Evolutionary conservation across 306 rosid genomes (phyloP).

Genomic region (Fragaria vesca): DNA sequence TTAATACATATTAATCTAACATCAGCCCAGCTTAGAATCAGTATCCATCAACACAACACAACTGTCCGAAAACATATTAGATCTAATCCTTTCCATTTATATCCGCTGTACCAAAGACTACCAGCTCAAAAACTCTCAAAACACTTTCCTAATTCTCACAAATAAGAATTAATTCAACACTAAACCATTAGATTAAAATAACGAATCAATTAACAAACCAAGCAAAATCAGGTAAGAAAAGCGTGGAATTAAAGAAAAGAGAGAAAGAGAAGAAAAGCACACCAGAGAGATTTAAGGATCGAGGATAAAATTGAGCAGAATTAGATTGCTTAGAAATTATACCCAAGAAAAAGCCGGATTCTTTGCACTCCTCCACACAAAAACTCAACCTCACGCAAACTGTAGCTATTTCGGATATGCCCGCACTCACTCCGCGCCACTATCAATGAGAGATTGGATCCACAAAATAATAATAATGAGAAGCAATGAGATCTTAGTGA

Average conservation of each 20-base stretch:
- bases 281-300: slow-evolving; percentile 2
- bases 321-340: slow-evolving; percentile 24
- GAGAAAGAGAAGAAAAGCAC: neutral
- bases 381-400: slow-evolving; percentile 24
- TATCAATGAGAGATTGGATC: neutral
- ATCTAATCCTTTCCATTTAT: neutral
- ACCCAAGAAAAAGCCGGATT: slow-evolving; percentile 3
- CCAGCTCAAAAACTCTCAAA: neutral
- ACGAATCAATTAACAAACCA: neutral
- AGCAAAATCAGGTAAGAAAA: neutral
- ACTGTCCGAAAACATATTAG: neutral
- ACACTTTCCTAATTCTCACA: neutral
- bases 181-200: neutral
- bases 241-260: neutral
- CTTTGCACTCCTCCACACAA: neutral
- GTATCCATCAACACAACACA: neutral
- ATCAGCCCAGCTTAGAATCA: neutral
- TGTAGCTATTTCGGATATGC: neutral
- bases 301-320: neutral
- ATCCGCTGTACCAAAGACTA: neutral
- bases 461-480: too few species aligned
- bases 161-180: neutral
- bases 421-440: neutral
- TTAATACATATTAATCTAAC: neutral
- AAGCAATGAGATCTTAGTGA: neutral